phyloP scores from a whole-genome alignment of 2,329 filamentous ascomycete species.

The Plenodomus lindquistii region DNA sequence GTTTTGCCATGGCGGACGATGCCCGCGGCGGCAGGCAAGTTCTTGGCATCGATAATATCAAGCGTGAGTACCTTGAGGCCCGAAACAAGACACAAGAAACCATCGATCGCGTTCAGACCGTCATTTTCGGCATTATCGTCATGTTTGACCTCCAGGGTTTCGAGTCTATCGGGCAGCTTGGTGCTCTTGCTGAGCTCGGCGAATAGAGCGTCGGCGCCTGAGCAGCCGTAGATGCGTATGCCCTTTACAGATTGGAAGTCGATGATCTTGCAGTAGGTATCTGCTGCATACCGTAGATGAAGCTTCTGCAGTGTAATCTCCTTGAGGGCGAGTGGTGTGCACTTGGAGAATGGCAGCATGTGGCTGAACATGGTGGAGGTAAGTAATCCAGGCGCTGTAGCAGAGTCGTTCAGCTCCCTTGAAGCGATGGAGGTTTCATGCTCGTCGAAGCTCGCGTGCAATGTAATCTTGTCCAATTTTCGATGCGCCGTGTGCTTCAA shows the following conservation, averaged over 20 bases:
- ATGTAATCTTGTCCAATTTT: slow-evolving; percentile 51
- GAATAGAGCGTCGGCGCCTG: slow-evolving; percentile 52
- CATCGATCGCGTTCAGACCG: slow-evolving; percentile 51
- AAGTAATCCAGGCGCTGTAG: slow-evolving; percentile 52
- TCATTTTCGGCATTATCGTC: slow-evolving; percentile 54
- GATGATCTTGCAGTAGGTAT: slow-evolving; percentile 54
- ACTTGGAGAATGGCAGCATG: slow-evolving; percentile 52
- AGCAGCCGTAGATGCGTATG: slow-evolving; percentile 50
- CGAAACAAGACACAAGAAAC: slow-evolving; percentile 52
- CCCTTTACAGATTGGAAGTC: slow-evolving; percentile 50
- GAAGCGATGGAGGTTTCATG: slow-evolving; percentile 36
- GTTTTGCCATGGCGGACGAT: slow-evolving; percentile 53
- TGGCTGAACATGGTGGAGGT: slow-evolving; percentile 52
- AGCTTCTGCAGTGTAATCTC: slow-evolving; percentile 52
- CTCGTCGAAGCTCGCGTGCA: slow-evolving; percentile 53
- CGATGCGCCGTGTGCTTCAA: slow-evolving; percentile 45
- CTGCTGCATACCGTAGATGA: slow-evolving; percentile 52
- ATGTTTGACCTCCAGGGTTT: slow-evolving; percentile 53
- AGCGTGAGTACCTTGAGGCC: slow-evolving; percentile 51
- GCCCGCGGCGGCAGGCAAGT: slow-evolving; percentile 48
- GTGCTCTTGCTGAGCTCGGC: slow-evolving; percentile 52
- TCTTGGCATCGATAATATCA: slow-evolving; percentile 49
- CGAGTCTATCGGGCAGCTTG: slow-evolving; percentile 50
- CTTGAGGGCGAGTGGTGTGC: slow-evolving; percentile 50
- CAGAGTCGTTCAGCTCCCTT: slow-evolving; percentile 53